phyloP scores from a whole-genome alignment of 2,329 filamentous ascomycete genomes.

The Fusarium sambucinum region DNA sequence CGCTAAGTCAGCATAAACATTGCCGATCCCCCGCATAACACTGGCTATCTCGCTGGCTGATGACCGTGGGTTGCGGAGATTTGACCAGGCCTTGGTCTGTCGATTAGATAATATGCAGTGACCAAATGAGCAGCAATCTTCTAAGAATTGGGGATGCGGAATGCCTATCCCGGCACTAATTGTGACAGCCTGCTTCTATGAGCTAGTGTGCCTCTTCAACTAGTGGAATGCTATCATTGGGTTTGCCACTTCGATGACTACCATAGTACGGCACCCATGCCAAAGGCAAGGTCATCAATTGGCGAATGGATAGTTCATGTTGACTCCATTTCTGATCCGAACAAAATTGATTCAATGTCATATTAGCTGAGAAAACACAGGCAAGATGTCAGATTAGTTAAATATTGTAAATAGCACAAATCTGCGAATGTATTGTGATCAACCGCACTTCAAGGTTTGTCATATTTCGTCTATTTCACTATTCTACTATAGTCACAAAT shows the following conservation, averaged over 20 bases:
- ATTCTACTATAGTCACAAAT: fast-evolving
- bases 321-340: no score
- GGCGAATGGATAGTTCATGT: no score
- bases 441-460: neutral
- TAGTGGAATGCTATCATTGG: no score
- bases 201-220: neutral
- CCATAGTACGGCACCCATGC: no score
- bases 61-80: no score
- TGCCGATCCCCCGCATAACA: constrained; percentile 27
- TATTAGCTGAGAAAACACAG: no score
- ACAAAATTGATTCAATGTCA: no score
- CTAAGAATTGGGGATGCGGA: fast-evolving
- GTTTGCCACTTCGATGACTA: no score
- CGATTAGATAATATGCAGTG: neutral
- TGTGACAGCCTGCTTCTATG: no score
- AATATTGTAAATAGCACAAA: neutral
- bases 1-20: neutral
- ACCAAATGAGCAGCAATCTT: neutral
- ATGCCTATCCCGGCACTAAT: no score
- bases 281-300: no score
- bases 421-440: no score
- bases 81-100: neutral
- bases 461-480: neutral
- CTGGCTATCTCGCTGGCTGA: neutral
- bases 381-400: neutral